Evolutionary conservation across 805 yeast genomes (phyloP), one percentile per base, ranked within the genome.

Genomic region (Metschnikowia picachoensis): DNA sequence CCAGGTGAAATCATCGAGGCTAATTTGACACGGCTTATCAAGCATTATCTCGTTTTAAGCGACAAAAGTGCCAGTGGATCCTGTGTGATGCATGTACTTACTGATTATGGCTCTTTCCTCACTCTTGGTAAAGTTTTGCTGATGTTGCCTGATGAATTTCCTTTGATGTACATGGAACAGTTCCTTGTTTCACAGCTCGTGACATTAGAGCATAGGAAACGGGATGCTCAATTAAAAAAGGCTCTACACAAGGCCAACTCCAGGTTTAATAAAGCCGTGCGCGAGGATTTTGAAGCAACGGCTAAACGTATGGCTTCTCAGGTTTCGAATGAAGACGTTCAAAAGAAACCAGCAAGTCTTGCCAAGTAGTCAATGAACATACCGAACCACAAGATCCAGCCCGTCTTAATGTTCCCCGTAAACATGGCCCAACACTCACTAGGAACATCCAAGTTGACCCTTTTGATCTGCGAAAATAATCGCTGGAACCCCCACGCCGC

Each of bases 401-500:
- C 95, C 2, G 96, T 87, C 46, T 74, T 73, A 56, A 91, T 85
- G 62, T 92, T 94, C 34, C 80, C 78, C 14, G 74, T 74, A 62
- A 94, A 94, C 64, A 83, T 79, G 46, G 75, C 73, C 90, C 97
- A 87, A 67, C 99, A 94, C 58, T 82, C 77, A 30, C 66, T 72
- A 12, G 96, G 96, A 56, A 80, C 70, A 61, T 94, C 87, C 47
- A 94, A 72, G 61, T 94, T 80, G 8, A 91, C 97, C 14, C 68
- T 73, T 45, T 68, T 71, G 56, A 91, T 85, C 86, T 86, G 86
- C 32, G 66, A 66, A 55, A 78, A 74, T 32, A 94, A 64, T 53
- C 96, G 76, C 50, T 76, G 80, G 37, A 87, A 82, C 35, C 92
- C 94, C 54, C 78, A 67, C 1, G 79, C 76, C 27, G 85, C 78